phyloP scores from a whole-genome alignment of 2,329 filamentous ascomycete species.

The Rachicladosporium sp. region DNA sequence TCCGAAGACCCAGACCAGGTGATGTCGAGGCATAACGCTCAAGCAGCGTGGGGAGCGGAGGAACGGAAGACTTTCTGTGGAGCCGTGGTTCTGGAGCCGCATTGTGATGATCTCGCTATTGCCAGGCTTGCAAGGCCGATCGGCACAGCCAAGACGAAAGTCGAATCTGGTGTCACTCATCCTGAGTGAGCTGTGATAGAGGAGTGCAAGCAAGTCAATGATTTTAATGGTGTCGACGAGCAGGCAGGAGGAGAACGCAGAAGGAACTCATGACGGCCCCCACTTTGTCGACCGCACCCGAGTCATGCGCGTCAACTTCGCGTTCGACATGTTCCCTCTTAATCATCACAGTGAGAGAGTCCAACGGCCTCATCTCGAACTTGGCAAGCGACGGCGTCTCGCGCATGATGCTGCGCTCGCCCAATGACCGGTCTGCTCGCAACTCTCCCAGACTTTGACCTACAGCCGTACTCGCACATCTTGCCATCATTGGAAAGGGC shows the following conservation, averaged over 20 bases:
- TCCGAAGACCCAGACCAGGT: neutral
- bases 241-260: neutral
- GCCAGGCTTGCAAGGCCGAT: no score
- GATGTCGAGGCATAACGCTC: conserved; percentile 3
- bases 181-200: no score
- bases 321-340: neutral
- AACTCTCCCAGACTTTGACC: conserved; percentile 69
- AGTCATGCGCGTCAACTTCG: neutral
- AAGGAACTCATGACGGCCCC: neutral
- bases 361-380: neutral
- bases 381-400: conserved; percentile 6
- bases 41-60: conserved; percentile 6
- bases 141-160: no score
- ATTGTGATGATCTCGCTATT: no score
- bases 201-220: no score
- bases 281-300: neutral
- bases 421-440: conserved; percentile 75
- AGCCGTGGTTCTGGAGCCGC: no score
- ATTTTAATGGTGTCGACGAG: no score
- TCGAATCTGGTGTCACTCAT: no score
- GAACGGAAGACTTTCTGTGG: conserved; percentile 6
- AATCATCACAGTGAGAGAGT: neutral
- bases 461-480: conserved; percentile 58
- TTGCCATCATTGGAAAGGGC: conserved; percentile 69
- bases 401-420: conserved; percentile 16